These are phyloP conservation scores for Fusarium sp. DNA, from an alignment of 2,329 filamentous ascomycete genomes.

Conservation along the genomic window DNA sequence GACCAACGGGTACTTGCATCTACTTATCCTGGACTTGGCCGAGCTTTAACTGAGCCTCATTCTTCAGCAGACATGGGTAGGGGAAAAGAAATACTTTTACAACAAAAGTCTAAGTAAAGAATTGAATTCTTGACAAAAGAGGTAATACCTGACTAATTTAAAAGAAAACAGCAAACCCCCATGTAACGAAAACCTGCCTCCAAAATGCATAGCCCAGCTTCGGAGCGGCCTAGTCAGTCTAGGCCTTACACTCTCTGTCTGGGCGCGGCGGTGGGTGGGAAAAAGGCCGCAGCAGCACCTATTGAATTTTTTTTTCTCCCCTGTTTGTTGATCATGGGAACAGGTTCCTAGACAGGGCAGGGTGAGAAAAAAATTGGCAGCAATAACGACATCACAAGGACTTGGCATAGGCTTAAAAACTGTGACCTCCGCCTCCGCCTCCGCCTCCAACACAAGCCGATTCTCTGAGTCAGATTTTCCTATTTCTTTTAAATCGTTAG, in stretches of 20 bases:
- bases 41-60: conserved; percentile 35
- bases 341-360: conserved; percentile 29
- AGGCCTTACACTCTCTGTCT: conserved; percentile 25
- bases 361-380: conserved; percentile 23
- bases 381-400: conserved; percentile 40
- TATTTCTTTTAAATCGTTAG: not conserved
- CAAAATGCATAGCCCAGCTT: conserved; percentile 11
- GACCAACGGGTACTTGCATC: conserved; percentile 33
- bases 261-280: conserved; percentile 17
- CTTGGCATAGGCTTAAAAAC: conserved; percentile 45
- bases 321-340: conserved; percentile 44
- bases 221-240: conserved; percentile 29
- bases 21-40: conserved; percentile 35
- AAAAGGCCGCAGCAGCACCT: conserved; percentile 29
- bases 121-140: too few relatives aligned
- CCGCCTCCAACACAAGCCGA: too few relatives aligned
- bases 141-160: not conserved
- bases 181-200: not conserved
- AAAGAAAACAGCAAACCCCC: not conserved
- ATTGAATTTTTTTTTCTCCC: conserved; percentile 29
- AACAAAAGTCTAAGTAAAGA: not conserved
- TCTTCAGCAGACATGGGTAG: conserved; percentile 4
- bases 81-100: not conserved
- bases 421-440: conserved; percentile 21
- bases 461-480: conserved; percentile 2